These are phyloP conservation scores for Sechiopsis laciniata DNA, from an alignment of 306 rosid species.

Conservation along the genomic window DNA sequence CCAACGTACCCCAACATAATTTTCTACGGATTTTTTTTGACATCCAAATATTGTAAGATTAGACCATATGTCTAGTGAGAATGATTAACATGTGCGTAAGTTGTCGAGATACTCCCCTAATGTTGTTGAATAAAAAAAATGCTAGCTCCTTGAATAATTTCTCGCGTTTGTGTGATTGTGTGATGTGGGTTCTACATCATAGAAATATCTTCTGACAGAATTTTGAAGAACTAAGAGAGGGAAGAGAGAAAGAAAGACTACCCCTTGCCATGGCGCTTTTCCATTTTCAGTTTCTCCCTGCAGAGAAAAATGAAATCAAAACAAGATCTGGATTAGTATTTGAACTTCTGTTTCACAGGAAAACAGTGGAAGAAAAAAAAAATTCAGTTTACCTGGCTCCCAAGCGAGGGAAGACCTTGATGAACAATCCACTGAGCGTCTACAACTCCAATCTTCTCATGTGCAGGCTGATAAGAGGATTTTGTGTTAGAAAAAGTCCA, in stretches of 20 bases:
- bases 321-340: background rate
- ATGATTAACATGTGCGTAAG: too few relatives aligned
- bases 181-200: background rate
- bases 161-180: background rate
- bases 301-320: background rate
- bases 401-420: conserved; percentile 86
- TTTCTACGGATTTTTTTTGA: too few relatives aligned
- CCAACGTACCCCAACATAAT: too few relatives aligned
- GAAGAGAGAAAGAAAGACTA: conserved; percentile 32
- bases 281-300: conserved; percentile 78
- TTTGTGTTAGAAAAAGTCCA: conserved; percentile 9
- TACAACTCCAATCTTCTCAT: conserved; percentile 96
- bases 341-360: background rate
- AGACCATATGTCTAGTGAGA: too few relatives aligned
- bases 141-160: too few relatives aligned
- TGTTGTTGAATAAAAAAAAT: too few relatives aligned
- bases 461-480: conserved; percentile 66
- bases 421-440: conserved; percentile 96
- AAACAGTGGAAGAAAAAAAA: background rate
- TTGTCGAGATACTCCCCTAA: too few relatives aligned
- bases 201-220: background rate
- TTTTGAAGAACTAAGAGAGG: background rate
- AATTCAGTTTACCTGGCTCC: conserved; percentile 57
- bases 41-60: too few relatives aligned
- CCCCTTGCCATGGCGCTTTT: conserved; percentile 84